These are phyloP conservation scores for Beauveria sp. DNA, from an alignment of 2,329 filamentous ascomycete genomes.

Conservation along the genomic window DNA sequence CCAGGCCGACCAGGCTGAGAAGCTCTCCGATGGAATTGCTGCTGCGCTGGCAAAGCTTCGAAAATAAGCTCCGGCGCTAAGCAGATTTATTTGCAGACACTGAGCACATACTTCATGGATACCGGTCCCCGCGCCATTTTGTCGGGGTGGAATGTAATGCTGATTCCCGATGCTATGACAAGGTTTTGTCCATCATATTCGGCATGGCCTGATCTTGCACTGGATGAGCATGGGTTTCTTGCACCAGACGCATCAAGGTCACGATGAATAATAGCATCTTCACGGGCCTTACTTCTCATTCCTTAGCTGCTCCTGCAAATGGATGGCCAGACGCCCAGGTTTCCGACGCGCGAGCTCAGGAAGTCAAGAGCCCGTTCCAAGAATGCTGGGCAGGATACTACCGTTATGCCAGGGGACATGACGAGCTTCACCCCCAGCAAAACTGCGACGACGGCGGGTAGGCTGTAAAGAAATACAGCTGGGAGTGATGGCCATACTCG, in stretches of 20 bases:
- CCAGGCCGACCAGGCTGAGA: constrained; percentile 25
- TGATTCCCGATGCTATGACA: neutral
- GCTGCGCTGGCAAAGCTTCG: constrained; percentile 54
- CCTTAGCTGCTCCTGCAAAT: neutral
- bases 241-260: neutral
- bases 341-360: constrained; percentile 37
- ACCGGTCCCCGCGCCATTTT: neutral
- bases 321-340: neutral
- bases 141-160: neutral
- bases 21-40: constrained; percentile 50
- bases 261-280: neutral
- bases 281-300: neutral
- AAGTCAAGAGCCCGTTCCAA: constrained; percentile 61
- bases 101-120: neutral
- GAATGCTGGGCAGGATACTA: constrained; percentile 68
- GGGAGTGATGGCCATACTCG: neutral
- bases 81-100: neutral
- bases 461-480: neutral
- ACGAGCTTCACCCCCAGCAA: constrained; percentile 65
- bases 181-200: neutral
- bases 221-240: neutral
- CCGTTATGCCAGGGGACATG: constrained; percentile 67
- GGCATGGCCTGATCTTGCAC: too few species aligned
- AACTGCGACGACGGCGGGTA: constrained; percentile 62
- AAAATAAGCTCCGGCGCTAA: constrained; percentile 21